Evolutionary conservation across 768 basidiomycete genomes (phyloP), one percentile per base, ranked within the genome.

Genomic region (Hortiboletus campestris): DNA sequence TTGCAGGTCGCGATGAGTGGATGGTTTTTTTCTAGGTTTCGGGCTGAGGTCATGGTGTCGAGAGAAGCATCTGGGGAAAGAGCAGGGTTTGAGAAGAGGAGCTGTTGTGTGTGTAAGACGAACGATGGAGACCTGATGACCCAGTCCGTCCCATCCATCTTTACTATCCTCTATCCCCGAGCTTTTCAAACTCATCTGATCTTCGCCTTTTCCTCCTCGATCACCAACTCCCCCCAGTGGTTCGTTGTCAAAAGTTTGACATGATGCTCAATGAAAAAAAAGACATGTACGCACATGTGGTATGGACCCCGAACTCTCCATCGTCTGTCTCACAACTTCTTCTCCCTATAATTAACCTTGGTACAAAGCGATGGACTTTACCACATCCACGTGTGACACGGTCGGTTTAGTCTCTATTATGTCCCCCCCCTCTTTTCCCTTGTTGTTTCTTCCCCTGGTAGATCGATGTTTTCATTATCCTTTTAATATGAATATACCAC

Each of bases 91-190:
- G 41, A 44, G 47, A 42, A 41, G 22, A 22, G 53, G 25, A 22
- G 17, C 2, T 13, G 36, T 42, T 16, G 38, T 36, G 35, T 34
- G 17, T 49, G 44, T 34, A 38, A 42, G 63, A 60, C 49, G 54
- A 56, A 61, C 51, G 66, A 60, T 61, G 67, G 71, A 67, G 71
- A 69, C 71, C 65, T 57, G 57, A 57, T 66, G 60, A 71, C 50
- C 63, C 61, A 71, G 70, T 71, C 70, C 72, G 70, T 71, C 70
- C 70, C 64, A 59, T 63, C 68, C 60, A 72, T 71, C 67, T 65
- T 49, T 62, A 55, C 58, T 68, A 54, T 67, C 58, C 61, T 66
- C 53, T 53, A 41, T 49, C 31, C 58, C 56, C 51, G 57, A 54
- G 49, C 52, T 50, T 61, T 57, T 39, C 49, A 56, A 54, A 67